A percentile compares a stretch with the other conserved stretches of the same genome.
Evolutionary conservation across 306 rosid genomes (phyloP).

Genomic region (Vigna nakashimae): DNA sequence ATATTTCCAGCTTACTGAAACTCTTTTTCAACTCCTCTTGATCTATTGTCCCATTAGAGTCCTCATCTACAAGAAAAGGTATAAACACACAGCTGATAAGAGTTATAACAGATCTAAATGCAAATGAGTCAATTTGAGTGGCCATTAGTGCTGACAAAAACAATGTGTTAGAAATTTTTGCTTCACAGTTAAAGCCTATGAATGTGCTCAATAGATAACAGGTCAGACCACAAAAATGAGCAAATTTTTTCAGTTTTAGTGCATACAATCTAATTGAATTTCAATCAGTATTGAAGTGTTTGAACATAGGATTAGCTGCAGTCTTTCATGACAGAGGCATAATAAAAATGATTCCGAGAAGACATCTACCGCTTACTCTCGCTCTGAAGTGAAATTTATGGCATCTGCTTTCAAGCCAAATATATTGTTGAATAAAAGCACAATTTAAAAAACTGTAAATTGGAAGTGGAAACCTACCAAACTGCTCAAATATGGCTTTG

Average conservation of each 20-base stretch:
- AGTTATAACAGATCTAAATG: slow-evolving; percentile 23
- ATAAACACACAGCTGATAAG: slow-evolving; percentile 39
- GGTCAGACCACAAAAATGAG: slow-evolving; percentile 18
- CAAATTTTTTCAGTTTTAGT: background rate
- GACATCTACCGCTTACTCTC: background rate
- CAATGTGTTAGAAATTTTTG: background rate
- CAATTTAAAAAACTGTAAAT: slow-evolving; percentile 33
- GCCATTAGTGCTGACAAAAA: slow-evolving; percentile 6
- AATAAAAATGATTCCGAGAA: slow-evolving; percentile 4
- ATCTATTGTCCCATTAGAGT: slow-evolving; percentile 85
- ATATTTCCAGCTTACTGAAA: slow-evolving; percentile 72
- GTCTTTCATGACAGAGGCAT: slow-evolving; percentile 21
- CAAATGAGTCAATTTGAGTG: slow-evolving; percentile 5
- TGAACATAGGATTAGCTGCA: slow-evolving; percentile 13
- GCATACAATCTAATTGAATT: slow-evolving; percentile 22
- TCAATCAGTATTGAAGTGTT: background rate
- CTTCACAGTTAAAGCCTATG: slow-evolving; percentile 24
- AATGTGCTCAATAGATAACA: slow-evolving; percentile 17
- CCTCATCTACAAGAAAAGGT: slow-evolving; percentile 70
- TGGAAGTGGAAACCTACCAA: slow-evolving; percentile 66
- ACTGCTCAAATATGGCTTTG: slow-evolving; percentile 75
- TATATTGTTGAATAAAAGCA: slow-evolving; percentile 3
- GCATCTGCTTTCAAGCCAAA: background rate
- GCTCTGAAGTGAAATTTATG: slow-evolving; percentile 31
- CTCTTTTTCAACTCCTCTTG: slow-evolving; percentile 75